A percentile compares a stretch with the other conserved stretches of the same genome.
Evolutionary conservation across 306 rosid species (phyloP).

Genomic region (Mucuna pruriens): DNA sequence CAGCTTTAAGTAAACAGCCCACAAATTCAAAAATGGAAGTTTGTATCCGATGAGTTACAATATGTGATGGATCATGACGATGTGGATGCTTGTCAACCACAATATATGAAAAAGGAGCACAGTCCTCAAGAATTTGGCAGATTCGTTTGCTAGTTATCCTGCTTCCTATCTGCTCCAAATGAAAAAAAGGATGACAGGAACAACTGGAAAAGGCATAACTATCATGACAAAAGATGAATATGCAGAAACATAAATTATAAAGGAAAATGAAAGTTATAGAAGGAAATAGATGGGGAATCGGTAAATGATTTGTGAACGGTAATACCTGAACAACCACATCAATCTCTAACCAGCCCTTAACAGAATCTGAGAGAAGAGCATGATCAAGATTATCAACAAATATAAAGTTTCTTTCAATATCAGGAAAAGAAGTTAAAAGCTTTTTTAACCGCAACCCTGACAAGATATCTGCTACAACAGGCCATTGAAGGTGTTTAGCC

Average conservation of each 20-base stretch:
- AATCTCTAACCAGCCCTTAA: conserved; percentile 59
- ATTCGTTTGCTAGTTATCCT: conserved; percentile 92
- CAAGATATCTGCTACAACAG: conserved; percentile 87
- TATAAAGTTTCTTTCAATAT: conserved; percentile 58
- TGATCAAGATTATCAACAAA: conserved; percentile 95
- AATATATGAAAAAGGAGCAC: conserved; percentile 75
- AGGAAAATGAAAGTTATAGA: conserved; percentile 3
- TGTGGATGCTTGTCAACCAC: conserved; percentile 87
- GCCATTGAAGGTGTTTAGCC: conserved; percentile 92
- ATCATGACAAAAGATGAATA: not conserved
- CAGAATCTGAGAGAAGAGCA: conserved; percentile 75
- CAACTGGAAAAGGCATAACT: not conserved
- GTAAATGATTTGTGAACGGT: conserved; percentile 1
- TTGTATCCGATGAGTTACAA: conserved; percentile 81
- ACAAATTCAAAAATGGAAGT: conserved; percentile 69
- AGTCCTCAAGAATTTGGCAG: conserved; percentile 75
- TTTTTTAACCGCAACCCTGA: conserved; percentile 91
- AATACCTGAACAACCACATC: conserved; percentile 90
- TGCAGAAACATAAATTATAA: not conserved
- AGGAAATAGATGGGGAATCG: conserved; percentile 15
- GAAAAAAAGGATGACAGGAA: conserved; percentile 23
- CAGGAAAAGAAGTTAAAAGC: conserved; percentile 66
- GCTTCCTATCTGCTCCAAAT: conserved; percentile 80
- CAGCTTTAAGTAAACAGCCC: conserved; percentile 58
- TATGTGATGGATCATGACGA: conserved; percentile 94